Evolutionary conservation across 2,329 filamentous ascomycete species (phyloP).

Genomic region (Monosporascus sp.): DNA sequence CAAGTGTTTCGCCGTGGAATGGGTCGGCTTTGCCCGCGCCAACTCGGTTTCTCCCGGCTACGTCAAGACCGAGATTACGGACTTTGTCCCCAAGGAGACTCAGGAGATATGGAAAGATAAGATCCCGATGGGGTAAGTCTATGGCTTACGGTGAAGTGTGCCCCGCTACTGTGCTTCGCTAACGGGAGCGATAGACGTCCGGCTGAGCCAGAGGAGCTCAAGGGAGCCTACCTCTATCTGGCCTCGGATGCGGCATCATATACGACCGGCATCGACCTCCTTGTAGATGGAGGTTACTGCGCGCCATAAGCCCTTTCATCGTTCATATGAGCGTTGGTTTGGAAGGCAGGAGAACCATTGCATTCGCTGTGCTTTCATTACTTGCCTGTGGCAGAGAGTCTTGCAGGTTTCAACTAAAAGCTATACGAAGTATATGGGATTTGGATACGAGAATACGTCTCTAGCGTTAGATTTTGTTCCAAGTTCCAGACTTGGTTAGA

Average conservation of each 20-base stretch:
- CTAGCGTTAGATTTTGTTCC: too few relatives aligned
- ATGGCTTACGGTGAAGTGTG: background rate
- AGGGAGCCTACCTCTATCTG: conserved; percentile 77
- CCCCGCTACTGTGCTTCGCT: background rate
- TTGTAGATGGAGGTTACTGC: conserved; percentile 71
- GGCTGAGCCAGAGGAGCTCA: conserved; percentile 67
- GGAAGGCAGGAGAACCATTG: too few relatives aligned
- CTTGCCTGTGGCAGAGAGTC: too few relatives aligned
- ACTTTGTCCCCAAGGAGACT: conserved; percentile 58
- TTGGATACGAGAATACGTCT: too few relatives aligned
- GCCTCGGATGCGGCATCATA: conserved; percentile 79
- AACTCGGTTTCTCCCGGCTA: conserved; percentile 73
- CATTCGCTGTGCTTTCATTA: too few relatives aligned
- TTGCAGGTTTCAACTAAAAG: too few relatives aligned
- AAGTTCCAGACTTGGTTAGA: too few relatives aligned
- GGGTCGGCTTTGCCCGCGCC: conserved; percentile 67
- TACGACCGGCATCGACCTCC: conserved; percentile 68
- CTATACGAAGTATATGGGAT: too few relatives aligned
- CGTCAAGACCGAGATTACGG: conserved; percentile 67
- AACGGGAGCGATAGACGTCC: conserved; percentile 50
- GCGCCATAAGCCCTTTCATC: conserved; percentile 32
- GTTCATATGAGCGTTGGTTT: background rate
- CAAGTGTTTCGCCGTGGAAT: conserved; percentile 69
- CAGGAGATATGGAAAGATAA: conserved; percentile 72
- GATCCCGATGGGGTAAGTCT: conserved; percentile 65